Conservation (phyloP, 306 rosid species). For the Lagenaria siceraria region DNA sequence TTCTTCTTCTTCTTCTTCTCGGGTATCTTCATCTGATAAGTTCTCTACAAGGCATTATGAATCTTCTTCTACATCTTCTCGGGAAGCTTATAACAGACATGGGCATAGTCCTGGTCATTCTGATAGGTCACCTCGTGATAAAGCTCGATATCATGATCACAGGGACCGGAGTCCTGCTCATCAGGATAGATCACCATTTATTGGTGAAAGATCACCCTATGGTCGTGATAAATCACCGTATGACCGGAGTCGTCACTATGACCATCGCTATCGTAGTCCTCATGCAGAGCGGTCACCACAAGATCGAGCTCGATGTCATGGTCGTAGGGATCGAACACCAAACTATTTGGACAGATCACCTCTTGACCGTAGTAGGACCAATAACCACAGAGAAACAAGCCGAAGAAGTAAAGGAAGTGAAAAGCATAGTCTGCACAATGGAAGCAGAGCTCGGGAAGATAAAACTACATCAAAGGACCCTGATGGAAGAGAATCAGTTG, state of each 20-base stretch:
- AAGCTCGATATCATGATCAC: constrained; percentile 53
- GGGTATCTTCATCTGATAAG: constrained; percentile 48
- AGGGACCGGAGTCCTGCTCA: constrained; percentile 53
- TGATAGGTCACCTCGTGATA: constrained; percentile 80
- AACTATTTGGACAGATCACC: constrained; percentile 53
- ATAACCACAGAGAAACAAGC: constrained; percentile 29
- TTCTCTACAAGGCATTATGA: constrained; percentile 57
- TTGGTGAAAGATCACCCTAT: constrained; percentile 53
- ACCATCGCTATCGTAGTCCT: constrained; percentile 55
- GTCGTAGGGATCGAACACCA: constrained; percentile 49
- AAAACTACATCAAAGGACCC: constrained; percentile 41
- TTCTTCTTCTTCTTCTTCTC: constrained; percentile 34
- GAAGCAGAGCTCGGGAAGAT: constrained; percentile 47
- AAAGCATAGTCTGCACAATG: constrained; percentile 27
- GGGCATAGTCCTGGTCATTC: constrained; percentile 79
- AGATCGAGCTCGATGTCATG: constrained; percentile 42
- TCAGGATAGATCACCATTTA: constrained; percentile 16
- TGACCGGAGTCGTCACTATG: constrained; percentile 63
- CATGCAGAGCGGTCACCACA: constrained; percentile 49
- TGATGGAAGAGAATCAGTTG: constrained; percentile 21
- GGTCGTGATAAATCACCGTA: constrained; percentile 42
- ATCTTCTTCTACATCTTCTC: constrained; percentile 43
- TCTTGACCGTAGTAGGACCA: constrained; percentile 33
- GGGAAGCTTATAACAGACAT: constrained; percentile 61
- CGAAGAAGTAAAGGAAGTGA: constrained; percentile 43